Conservation (phyloP, 805 yeast genomes). For the Candida broadrunensis region DNA sequence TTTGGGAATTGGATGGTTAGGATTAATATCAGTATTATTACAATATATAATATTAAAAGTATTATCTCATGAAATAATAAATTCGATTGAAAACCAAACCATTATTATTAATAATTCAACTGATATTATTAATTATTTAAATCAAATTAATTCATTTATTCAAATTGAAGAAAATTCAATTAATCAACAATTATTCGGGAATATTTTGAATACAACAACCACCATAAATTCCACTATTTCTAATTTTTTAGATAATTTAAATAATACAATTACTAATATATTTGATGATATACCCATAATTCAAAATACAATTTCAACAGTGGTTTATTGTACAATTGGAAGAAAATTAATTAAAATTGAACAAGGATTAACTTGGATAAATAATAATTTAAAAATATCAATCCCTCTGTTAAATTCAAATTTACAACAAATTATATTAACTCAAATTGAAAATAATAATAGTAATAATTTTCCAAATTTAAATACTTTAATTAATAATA, state of each 20-base stretch:
- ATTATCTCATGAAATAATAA: constrained; percentile 14
- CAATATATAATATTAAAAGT: constrained; percentile 49
- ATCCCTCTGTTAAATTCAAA: constrained; percentile 47
- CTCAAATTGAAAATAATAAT: not conserved
- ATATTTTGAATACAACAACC: constrained; percentile 56
- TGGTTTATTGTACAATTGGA: constrained; percentile 78
- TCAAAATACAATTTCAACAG: constrained; percentile 56
- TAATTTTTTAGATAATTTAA: constrained; percentile 56
- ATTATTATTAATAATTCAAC: not conserved
- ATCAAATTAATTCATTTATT: constrained; percentile 54
- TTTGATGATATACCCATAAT: constrained; percentile 67
- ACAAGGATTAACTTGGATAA: constrained; percentile 76
- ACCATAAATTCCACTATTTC: constrained; percentile 60
- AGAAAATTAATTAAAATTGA: constrained; percentile 65
- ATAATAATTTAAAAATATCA: constrained; percentile 54
- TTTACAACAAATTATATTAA: not conserved
- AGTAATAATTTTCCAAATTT: not conserved
- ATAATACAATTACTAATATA: constrained; percentile 51
- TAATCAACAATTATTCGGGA: constrained; percentile 65
- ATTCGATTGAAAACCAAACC: not conserved
- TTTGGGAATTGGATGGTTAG: constrained; percentile 54
- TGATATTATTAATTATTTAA: constrained; percentile 7
- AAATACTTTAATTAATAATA: constrained; percentile 12
- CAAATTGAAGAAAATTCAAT: constrained; percentile 45
- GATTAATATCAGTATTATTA: constrained; percentile 49